These are phyloP conservation scores for Neofusicoccum parvum DNA, from an alignment of 2,329 filamentous ascomycete species.

Conservation along the genomic window DNA sequence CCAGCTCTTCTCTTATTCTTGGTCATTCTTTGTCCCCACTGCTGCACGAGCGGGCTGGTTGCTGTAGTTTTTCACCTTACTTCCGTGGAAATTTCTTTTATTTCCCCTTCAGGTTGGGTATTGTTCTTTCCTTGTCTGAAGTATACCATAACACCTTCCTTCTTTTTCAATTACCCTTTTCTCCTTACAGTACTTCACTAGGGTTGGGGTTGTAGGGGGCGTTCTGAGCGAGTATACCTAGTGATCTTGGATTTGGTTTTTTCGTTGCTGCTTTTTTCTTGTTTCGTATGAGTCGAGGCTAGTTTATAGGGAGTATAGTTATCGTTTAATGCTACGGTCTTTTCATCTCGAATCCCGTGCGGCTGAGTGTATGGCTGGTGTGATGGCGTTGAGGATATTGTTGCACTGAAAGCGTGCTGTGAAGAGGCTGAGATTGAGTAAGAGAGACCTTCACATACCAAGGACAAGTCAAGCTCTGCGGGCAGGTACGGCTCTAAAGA, in stretches of 20 bases:
- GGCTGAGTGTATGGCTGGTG: too few relatives aligned
- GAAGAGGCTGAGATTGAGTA: background rate
- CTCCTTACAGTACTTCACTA: background rate
- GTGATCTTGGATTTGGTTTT: background rate
- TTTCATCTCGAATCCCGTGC: background rate
- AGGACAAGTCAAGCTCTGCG: background rate
- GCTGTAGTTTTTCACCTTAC: background rate
- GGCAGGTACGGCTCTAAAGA: background rate
- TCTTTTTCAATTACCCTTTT: background rate
- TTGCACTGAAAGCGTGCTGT: too few relatives aligned
- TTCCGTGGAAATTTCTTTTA: background rate
- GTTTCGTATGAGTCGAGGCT: background rate
- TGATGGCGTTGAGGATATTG: too few relatives aligned
- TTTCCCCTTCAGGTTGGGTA: background rate
- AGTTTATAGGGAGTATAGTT: slow-evolving; percentile 1
- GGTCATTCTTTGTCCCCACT: background rate
- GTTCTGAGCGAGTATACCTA: slow-evolving; percentile 13
- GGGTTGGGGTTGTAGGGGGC: background rate
- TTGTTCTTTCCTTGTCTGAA: background rate
- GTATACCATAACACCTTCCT: slow-evolving; percentile 15
- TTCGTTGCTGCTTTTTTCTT: background rate
- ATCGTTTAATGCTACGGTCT: slow-evolving; percentile 9
- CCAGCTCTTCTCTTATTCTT: background rate
- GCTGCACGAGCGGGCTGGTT: slow-evolving; percentile 2
- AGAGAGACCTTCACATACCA: too few relatives aligned